These are phyloP conservation scores for Blastocrithidia nonstop DNA, from an alignment of 208 protist species.

Conservation along the genomic window DNA sequence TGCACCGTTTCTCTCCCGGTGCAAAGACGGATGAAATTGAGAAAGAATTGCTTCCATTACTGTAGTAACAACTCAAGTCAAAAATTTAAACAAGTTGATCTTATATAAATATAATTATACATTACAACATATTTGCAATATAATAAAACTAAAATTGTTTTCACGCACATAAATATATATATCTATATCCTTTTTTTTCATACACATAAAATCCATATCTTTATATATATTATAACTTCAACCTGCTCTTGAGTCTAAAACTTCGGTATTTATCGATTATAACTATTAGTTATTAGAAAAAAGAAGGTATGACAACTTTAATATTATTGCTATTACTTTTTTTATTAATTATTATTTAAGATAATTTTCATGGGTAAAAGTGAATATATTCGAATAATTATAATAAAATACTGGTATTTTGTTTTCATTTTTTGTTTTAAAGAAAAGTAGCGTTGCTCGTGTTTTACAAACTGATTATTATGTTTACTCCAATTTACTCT, in stretches of 20 bases:
- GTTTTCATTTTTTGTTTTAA: too few species aligned
- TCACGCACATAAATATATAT: constrained; percentile 4
- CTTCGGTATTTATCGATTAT: too few species aligned
- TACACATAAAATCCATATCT: background rate
- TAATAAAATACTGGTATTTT: too few species aligned
- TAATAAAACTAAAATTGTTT: background rate
- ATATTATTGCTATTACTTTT: too few species aligned
- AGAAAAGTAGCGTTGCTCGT: too few species aligned
- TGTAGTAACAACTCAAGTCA: constrained; percentile 10
- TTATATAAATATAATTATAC: background rate
- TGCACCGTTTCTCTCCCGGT: constrained; percentile 58
- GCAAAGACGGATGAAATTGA: constrained; percentile 29
- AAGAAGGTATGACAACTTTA: too few species aligned
- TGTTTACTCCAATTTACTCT: too few species aligned
- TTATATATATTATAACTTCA: background rate
- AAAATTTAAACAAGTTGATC: background rate
- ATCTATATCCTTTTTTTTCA: background rate
- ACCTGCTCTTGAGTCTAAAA: background rate
- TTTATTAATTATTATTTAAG: too few species aligned
- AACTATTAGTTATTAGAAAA: too few species aligned
- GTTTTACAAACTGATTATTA: too few species aligned
- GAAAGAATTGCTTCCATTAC: constrained; percentile 36
- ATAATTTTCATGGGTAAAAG: too few species aligned
- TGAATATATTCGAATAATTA: too few species aligned
- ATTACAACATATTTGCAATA: background rate